These are phyloP conservation scores for Misopates orontium DNA, from an alignment of 257 asterid species.

Conservation along the genomic window DNA sequence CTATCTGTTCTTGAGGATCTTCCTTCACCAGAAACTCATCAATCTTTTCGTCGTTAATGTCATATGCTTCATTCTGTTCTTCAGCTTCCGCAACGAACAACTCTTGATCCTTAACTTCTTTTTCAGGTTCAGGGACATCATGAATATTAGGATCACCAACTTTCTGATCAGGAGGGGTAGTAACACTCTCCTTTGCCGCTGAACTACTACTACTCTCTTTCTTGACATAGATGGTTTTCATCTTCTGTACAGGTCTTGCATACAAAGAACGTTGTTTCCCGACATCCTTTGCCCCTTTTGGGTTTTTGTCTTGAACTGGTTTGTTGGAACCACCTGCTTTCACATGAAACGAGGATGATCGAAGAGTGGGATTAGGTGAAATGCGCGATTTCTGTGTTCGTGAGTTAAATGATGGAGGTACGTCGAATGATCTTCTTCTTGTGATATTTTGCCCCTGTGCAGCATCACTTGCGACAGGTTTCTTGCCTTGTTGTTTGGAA, in stretches of 20 bases:
- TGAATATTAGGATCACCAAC: constrained; percentile 13
- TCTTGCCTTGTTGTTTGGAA: constrained; percentile 38
- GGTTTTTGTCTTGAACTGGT: constrained; percentile 31
- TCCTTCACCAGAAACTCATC: constrained; percentile 21
- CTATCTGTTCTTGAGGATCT: constrained; percentile 24
- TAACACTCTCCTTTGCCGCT: constrained; percentile 24
- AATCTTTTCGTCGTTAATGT: constrained; percentile 15
- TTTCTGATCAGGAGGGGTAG: constrained; percentile 24
- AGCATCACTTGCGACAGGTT: constrained; percentile 22
- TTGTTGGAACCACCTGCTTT: constrained; percentile 27
- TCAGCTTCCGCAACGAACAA: constrained; percentile 30
- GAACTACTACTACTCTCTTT: constrained; percentile 28
- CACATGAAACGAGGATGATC: constrained; percentile 43
- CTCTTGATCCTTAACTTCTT: constrained; percentile 31
- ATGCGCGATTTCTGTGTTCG: constrained; percentile 30
- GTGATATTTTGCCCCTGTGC: constrained; percentile 27
- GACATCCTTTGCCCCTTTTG: constrained; percentile 39
- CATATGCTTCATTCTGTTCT: constrained; percentile 24
- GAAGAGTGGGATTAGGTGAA: constrained; percentile 41
- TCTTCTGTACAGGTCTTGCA: constrained; percentile 37
- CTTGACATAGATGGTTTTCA: constrained; percentile 23
- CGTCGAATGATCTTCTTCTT: constrained; percentile 62
- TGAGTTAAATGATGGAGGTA: constrained; percentile 45
- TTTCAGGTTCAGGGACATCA: constrained; percentile 26
- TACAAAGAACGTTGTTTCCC: constrained; percentile 35